These are phyloP conservation scores for Endothia cerciana DNA, from an alignment of 2,329 filamentous ascomycete genomes.

Conservation along the genomic window DNA sequence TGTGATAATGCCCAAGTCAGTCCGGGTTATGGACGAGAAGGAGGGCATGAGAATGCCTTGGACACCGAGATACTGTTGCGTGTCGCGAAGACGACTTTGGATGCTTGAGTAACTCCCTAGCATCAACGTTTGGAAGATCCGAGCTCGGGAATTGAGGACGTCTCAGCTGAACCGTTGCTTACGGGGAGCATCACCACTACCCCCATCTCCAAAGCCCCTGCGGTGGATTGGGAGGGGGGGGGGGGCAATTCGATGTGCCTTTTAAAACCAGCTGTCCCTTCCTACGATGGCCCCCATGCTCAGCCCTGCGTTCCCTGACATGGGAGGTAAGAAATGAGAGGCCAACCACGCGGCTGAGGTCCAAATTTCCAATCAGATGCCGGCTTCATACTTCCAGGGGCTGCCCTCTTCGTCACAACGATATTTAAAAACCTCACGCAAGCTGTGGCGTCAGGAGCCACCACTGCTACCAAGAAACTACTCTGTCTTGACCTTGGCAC, in stretches of 20 bases:
- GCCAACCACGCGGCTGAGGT: constrained; percentile 4
- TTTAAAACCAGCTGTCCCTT: neutral
- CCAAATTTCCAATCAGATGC: neutral
- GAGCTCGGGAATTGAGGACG: neutral
- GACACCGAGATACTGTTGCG: neutral
- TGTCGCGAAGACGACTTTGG: neutral
- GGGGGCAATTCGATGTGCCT: neutral
- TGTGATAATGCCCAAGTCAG: no score
- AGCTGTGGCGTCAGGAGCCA: neutral
- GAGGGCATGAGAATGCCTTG: neutral
- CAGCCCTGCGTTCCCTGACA: neutral
- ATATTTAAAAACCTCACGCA: neutral
- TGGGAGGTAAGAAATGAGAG: neutral
- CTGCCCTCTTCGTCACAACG: neutral
- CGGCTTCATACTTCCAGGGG: neutral
- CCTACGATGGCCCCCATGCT: neutral
- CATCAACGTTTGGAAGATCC: neutral
- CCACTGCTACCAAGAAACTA: neutral
- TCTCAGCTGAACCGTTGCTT: constrained; percentile 4
- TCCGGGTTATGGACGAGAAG: neutral
- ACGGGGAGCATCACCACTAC: no score
- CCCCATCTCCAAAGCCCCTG: no score
- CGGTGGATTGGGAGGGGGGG: no score
- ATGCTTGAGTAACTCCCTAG: neutral
- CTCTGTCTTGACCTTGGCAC: neutral